Evolutionary conservation across 148 eudicot genomes (phyloP), one percentile per base, ranked within the genome.

Genomic region (Limonium bicolor): DNA sequence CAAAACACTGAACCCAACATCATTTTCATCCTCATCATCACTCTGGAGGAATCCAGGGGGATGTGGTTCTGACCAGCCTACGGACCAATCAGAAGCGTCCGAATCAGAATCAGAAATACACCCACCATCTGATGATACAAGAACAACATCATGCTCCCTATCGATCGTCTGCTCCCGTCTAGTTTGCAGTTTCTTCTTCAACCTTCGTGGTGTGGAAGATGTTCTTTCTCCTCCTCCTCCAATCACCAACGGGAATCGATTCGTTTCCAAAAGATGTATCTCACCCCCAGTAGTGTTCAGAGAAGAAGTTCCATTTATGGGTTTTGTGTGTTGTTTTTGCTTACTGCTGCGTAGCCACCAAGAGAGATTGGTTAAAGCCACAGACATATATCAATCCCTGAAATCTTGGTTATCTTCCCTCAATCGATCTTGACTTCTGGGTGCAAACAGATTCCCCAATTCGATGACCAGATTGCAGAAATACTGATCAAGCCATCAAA

Each of bases 1-100:
- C 97, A 46, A 90, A 46, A 90, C 95, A 19, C 95, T 95, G 67
- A 90, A 90, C 46, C 95, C 81, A 34, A 69, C 73, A 55, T 82
- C 94, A 7, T 25, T 70, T 60, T 79, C 94, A 43, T 80, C 93
- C 62, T 79, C 94, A 43, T 80, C 93, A 28, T 83, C 94, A 59
- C 82, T 75, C 72, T 68, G 66, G 66, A n/a, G n/a, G n/a, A 90
- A 90, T 60, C 67, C 93, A 50, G 92, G 72, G 38, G 82, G 84
- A 51, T 80, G 95, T 0, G 93, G 93, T 54, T 90, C 97, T 47
- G 78, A 51, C 97, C 97, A 90, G 58, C 95, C 97, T 20, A 90
- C 71, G 1, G 97, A 84, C 95, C 97, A 90, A 64, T 90, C 97
- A 6, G 97, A 84, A 54, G 80, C 95, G 49, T 80, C 94, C 24